Base-by-base conservation (phyloP, 108 stramenopile genomes). In the Craspedostauros australis region DNA sequence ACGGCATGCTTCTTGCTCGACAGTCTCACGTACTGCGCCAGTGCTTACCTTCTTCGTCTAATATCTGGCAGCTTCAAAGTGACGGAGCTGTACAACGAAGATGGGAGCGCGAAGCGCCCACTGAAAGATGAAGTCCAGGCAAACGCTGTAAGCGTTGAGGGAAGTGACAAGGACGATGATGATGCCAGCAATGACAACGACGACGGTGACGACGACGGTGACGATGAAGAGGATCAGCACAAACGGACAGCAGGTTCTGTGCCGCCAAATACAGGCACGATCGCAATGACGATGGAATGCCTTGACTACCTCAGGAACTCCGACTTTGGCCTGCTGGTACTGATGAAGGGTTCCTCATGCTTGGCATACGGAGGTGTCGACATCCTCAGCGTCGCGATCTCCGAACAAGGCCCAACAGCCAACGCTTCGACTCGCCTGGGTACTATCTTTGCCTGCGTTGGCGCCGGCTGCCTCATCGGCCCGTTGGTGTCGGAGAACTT, bases 371-470 rank as follows among this genome's bases (percentile, higher is more conserved):
- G 79, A 6, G 70, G 73, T 9, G 50, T 48, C 15, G 81, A 83
- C 54, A 69, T 87, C 0, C 43, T 87, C 28, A 87, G 81, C 47
- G 86, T 87, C 5, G 40, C 73, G 2, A 79, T 81, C 41, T 55
- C 78, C 0, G 75, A 82, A 47, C 48, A 51, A 46, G 62, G 67
- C 3, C 36, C 46, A 12, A 15, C 32, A n/a, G 39, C 40, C 22
- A 30, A 7, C 27, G 34, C 33, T 27, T 43, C 41, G 7, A 22
- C 21, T 3, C 64, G 73, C 3, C 40, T 87, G 36, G 86, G 86
- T 18, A 36, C 73, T 0, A 37, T 87, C 15, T 87, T 83, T 68
- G 75, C 60, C 15, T 55, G 48, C 19, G 74, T 76, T 41, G 86
- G 86, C 15, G 20, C 78, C 6, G 86, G 86, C 11, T 83, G 86